Percentiles rank a stretch among this genome's conserved stretches.
These are phyloP conservation scores for Schizosaccharomyces osmophilus DNA, from an alignment of 805 yeast species.

Conservation along the genomic window DNA sequence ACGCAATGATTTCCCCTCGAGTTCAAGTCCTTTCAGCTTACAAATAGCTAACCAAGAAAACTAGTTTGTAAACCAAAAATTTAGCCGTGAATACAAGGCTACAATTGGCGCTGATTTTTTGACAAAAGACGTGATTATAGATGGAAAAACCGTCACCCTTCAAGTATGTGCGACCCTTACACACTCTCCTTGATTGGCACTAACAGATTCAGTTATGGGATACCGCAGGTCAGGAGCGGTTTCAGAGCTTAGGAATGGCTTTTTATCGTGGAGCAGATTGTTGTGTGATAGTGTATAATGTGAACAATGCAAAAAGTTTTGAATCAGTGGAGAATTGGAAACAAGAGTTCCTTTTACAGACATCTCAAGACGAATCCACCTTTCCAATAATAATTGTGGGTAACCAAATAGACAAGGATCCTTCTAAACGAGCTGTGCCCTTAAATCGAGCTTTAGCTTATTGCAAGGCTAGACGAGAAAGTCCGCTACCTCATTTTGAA, in stretches of 20 bases:
- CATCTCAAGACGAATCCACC: slow-evolving; percentile 74
- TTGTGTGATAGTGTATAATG: slow-evolving; percentile 87
- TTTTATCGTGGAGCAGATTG: slow-evolving; percentile 96
- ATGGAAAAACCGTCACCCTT: slow-evolving; percentile 55
- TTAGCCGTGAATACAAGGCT: slow-evolving; percentile 86
- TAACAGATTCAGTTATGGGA: slow-evolving; percentile 47
- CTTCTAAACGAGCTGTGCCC: slow-evolving; percentile 52
- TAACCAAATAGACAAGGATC: slow-evolving; percentile 85
- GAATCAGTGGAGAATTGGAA: slow-evolving; percentile 78
- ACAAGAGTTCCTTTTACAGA: slow-evolving; percentile 83
- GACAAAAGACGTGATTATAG: slow-evolving; percentile 70
- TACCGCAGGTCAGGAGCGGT: slow-evolving; percentile 95
- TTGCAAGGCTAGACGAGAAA: slow-evolving; percentile 25
- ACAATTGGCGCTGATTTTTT: slow-evolving; percentile 94
- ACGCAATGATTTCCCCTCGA: too few relatives aligned
- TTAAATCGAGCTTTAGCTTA: slow-evolving; percentile 35
- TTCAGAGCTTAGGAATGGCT: slow-evolving; percentile 89
- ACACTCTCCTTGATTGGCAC: neutral
- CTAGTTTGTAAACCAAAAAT: slow-evolving; percentile 75
- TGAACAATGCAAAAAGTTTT: slow-evolving; percentile 78
- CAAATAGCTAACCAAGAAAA: neutral
- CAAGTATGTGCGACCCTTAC: slow-evolving; percentile 11
- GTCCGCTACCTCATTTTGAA: slow-evolving; percentile 79
- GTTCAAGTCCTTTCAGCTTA: too few relatives aligned
- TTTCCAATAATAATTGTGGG: slow-evolving; percentile 92